A percentile compares a stretch with the other conserved stretches of the same genome.
These are phyloP conservation scores for Linnemannia exigua DNA, from an alignment of 192 early-diverging fungal species.

Conservation along the genomic window DNA sequence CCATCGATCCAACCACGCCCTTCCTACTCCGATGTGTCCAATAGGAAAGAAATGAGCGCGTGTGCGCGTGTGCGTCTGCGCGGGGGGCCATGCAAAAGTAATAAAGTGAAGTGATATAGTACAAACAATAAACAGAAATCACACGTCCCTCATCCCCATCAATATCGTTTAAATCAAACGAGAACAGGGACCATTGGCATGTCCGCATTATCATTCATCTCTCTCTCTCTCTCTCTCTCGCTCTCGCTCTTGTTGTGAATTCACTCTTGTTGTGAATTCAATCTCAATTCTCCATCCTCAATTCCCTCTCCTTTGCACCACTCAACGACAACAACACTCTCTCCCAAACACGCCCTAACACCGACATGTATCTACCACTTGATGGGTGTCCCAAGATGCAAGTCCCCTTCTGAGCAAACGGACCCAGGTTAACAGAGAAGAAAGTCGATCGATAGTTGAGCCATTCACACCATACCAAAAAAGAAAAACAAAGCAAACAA, in stretches of 20 bases:
- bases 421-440: background rate
- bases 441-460: background rate
- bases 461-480: background rate
- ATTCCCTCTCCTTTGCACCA: too few species aligned
- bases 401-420: background rate
- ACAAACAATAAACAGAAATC: slow-evolving; percentile 7
- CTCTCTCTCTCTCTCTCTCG: background rate
- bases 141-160: too few species aligned
- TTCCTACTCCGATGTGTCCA: background rate
- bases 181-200: background rate
- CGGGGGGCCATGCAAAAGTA: background rate
- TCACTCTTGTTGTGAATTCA: too few species aligned
- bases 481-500: background rate
- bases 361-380: background rate
- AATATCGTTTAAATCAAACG: too few species aligned
- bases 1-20: too few species aligned
- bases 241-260: too few species aligned
- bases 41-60: slow-evolving; percentile 6
- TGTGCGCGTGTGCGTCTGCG: background rate
- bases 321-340: background rate
- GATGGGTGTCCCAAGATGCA: background rate
- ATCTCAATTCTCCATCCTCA: background rate
- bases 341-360: background rate
- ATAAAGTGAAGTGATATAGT: background rate
- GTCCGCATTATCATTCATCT: background rate